Evolutionary conservation across 2,329 filamentous ascomycete genomes (phyloP).

Genomic region (Sporothrix globosa): DNA sequence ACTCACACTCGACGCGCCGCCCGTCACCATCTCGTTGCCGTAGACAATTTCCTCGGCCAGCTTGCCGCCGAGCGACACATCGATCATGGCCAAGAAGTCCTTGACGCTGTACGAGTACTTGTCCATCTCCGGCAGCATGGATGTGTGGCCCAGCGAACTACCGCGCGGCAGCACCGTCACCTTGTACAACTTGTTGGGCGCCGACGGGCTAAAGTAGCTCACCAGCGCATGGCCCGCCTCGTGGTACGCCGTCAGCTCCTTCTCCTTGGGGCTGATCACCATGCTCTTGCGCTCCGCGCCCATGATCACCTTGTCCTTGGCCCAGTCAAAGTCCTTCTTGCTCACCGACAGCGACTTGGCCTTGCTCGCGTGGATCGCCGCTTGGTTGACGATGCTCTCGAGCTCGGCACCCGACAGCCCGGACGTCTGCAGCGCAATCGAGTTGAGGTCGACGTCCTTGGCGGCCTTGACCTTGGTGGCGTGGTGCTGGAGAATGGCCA

Average conservation of each 20-base stretch:
- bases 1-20: constrained; percentile 77
- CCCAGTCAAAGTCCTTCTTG: constrained; percentile 89
- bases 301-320: constrained; percentile 98
- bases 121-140: constrained; percentile 86
- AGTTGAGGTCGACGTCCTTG: constrained; percentile 77
- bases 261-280: constrained; percentile 90
- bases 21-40: constrained; percentile 87
- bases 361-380: constrained; percentile 91
- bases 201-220: constrained; percentile 74
- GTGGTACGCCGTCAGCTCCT: constrained; percentile 95
- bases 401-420: constrained; percentile 95
- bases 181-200: constrained; percentile 83
- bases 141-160: constrained; percentile 81
- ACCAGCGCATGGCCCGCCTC: constrained; percentile 95
- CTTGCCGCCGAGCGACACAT: constrained; percentile 78
- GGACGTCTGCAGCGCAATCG: constrained; percentile 83
- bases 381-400: constrained; percentile 96
- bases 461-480: constrained; percentile 85
- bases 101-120: constrained; percentile 86
- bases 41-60: constrained; percentile 86
- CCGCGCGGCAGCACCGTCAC: constrained; percentile 95
- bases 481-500: constrained; percentile 92
- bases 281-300: constrained; percentile 89
- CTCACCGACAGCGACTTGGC: constrained; percentile 75
- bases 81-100: constrained; percentile 70